These are phyloP conservation scores for Collariella sp. DNA, from an alignment of 495 filamentous ascomycete genomes.

Conservation along the genomic window DNA sequence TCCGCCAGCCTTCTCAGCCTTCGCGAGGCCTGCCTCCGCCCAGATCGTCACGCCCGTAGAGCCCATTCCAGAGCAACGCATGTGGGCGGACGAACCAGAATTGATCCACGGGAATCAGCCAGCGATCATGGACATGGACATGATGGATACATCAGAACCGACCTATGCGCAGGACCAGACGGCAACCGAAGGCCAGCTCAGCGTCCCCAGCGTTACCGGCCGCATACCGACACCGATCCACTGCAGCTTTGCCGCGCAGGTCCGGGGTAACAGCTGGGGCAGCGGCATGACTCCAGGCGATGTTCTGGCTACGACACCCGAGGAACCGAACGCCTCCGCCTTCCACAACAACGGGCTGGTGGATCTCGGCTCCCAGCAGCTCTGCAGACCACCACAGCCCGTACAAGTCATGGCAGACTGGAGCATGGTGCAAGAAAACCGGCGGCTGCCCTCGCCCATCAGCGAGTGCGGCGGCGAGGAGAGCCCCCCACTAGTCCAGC, in stretches of 20 bases:
- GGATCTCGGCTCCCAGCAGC: slow-evolving; percentile 20
- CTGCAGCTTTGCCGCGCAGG: slow-evolving; percentile 39
- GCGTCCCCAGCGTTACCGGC: slow-evolving; percentile 28
- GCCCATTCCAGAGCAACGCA: slow-evolving; percentile 4
- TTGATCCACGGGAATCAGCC: slow-evolving; percentile 2
- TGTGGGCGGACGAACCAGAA: slow-evolving; percentile 26
- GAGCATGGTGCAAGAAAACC: slow-evolving; percentile 36
- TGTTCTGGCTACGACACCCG: slow-evolving; percentile 29
- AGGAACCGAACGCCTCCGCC: slow-evolving; percentile 34
- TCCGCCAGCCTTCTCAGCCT: slow-evolving; percentile 25
- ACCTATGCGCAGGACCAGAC: slow-evolving; percentile 6
- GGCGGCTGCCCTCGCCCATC: slow-evolving; percentile 61
- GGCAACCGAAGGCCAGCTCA: slow-evolving; percentile 4
- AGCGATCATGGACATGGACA: slow-evolving; percentile 41
- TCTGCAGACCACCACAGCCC: slow-evolving; percentile 22
- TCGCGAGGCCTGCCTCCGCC: slow-evolving; percentile 11
- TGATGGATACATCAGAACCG: slow-evolving; percentile 33
- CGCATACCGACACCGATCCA: slow-evolving; percentile 50
- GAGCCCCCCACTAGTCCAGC: slow-evolving; percentile 21
- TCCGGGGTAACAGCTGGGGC: slow-evolving; percentile 37
- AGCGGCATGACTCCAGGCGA: slow-evolving; percentile 13
- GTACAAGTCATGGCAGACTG: slow-evolving; percentile 36
- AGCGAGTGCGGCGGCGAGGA: slow-evolving; percentile 55
- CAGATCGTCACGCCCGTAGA: slow-evolving; percentile 33
- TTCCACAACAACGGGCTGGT: slow-evolving; percentile 24